Base-by-base conservation (phyloP, 192 early-diverging fungal genomes). In the Haplosporangium gracile region DNA sequence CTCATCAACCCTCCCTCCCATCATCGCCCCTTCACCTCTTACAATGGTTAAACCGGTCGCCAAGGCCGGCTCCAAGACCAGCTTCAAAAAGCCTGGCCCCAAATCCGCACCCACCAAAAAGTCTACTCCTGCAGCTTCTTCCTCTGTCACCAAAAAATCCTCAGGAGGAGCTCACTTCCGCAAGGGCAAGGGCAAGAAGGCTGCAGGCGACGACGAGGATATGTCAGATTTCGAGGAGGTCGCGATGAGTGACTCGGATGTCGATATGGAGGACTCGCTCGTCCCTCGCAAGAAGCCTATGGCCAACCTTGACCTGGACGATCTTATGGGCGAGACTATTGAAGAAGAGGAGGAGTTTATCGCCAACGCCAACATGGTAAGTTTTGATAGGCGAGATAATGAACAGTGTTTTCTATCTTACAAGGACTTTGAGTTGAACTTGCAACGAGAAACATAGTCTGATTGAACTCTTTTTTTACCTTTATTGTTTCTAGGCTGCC, bases 401-500 rank as follows among this genome's bases (percentile, higher is more conserved):
- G 4, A 70, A 18, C 16, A 20, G 9, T 8, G 36, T 26, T 70
- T 34, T 57, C 55, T 60, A 5, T 3, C 39, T 42, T 20, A 42
- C 24, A 38, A 6, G 34, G 39, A 13, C 13, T 18, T 34, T 7
- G 18, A 0, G 10, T 38, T 69, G 38, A 32, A 7, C 42, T 24
- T 10, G 18, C 9, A n/a, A 24, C 18, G 39, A 42, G 9, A 18
- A 29, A 32, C n/a, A 51, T 24, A 51, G 29, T 32, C 32, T 51
- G 16, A 49, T 22, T 26, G 9, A 74, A 3, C n/a, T 26, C 5
- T 51, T 74, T n/a, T 24, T 0, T 74, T 9, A 36, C 9, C 18
- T 32, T 20, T 42, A 9, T 43, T 20, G 4, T n/a, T 53, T 51
- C 15, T 43, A 93, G 65, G 88, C 91, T 22, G 95, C 94, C 5